These are phyloP conservation scores for Camelina hispida DNA, from an alignment of 345 rosid species.

Conservation along the genomic window DNA sequence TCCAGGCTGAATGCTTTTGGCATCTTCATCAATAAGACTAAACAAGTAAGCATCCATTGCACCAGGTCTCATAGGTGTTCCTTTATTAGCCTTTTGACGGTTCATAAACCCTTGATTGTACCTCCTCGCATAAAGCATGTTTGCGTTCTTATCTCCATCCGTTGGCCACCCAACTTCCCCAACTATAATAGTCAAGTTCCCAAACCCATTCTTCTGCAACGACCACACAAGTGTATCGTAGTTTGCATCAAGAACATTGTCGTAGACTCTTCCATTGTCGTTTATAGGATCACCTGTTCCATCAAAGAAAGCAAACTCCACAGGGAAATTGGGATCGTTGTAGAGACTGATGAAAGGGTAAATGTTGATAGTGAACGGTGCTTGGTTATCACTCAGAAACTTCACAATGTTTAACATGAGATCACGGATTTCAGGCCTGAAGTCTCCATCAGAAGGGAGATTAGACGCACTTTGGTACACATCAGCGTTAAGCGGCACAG, in stretches of 20 bases:
- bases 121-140: slow-evolving; percentile 51
- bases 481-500: slow-evolving; percentile 69
- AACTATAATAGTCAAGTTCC: slow-evolving; percentile 55
- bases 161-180: slow-evolving; percentile 87
- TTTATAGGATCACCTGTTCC: slow-evolving; percentile 50
- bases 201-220: slow-evolving; percentile 64
- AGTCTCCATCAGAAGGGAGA: slow-evolving; percentile 63
- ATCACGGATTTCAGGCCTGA: slow-evolving; percentile 58
- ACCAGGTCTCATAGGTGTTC: slow-evolving; percentile 66
- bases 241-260: slow-evolving; percentile 71
- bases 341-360: slow-evolving; percentile 79
- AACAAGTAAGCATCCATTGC: slow-evolving; percentile 64
- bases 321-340: slow-evolving; percentile 60
- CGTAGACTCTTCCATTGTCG: slow-evolving; percentile 59
- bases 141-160: slow-evolving; percentile 67
- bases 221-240: slow-evolving; percentile 68
- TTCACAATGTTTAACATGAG: slow-evolving; percentile 58
- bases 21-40: slow-evolving; percentile 69
- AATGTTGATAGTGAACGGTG: slow-evolving; percentile 63
- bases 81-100: slow-evolving; percentile 52
- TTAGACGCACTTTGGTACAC: slow-evolving; percentile 54
- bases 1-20: slow-evolving; percentile 65
- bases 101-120: slow-evolving; percentile 68
- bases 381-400: slow-evolving; percentile 59
- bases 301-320: slow-evolving; percentile 69